A percentile compares a stretch with the other conserved stretches of the same genome.
Conservation (phyloP, 805 yeast species). For the Lachancea quebecensis region DNA sequence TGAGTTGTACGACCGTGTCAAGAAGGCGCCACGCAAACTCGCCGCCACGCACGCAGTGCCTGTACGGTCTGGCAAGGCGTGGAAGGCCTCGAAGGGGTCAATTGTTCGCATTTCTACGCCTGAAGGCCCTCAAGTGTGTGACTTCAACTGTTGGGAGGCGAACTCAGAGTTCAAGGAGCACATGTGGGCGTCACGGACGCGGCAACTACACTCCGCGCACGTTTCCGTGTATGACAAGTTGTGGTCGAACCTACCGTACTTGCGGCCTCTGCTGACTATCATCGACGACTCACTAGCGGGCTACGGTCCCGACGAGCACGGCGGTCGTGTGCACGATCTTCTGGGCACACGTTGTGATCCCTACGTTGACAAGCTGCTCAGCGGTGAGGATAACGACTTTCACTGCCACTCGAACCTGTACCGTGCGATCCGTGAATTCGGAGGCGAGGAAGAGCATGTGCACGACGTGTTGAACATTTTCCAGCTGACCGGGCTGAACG, state of each 20-base stretch:
- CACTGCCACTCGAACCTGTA: slow-evolving; percentile 63
- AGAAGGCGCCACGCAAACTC: slow-evolving; percentile 5
- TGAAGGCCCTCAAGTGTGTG: slow-evolving; percentile 68
- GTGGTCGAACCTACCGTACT: slow-evolving; percentile 61
- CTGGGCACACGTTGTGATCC: slow-evolving; percentile 68
- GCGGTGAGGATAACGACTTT: slow-evolving; percentile 59
- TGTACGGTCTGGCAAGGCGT: slow-evolving; percentile 54
- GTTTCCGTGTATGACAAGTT: slow-evolving; percentile 54
- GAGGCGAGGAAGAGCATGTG: slow-evolving; percentile 58
- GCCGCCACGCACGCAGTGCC: slow-evolving; percentile 22
- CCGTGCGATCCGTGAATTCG: slow-evolving; percentile 52
- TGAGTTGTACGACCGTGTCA: slow-evolving; percentile 9
- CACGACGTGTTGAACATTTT: slow-evolving; percentile 66
- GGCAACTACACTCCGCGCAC: slow-evolving; percentile 59
- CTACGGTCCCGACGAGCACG: slow-evolving; percentile 56
- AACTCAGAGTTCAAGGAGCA: slow-evolving; percentile 52
- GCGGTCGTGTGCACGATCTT: slow-evolving; percentile 59
- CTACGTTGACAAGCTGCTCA: slow-evolving; percentile 54
- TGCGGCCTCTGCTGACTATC: slow-evolving; percentile 58
- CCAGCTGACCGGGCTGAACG: slow-evolving; percentile 62
- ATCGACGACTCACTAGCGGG: slow-evolving; percentile 50
- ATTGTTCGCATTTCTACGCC: slow-evolving; percentile 56
- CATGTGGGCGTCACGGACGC: slow-evolving; percentile 63
- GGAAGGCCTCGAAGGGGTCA: slow-evolving; percentile 55
- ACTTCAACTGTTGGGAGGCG: slow-evolving; percentile 56